Base-by-base conservation (phyloP, 1,284 basidiomycete genomes). In the Fistulinella cinereoalba region DNA sequence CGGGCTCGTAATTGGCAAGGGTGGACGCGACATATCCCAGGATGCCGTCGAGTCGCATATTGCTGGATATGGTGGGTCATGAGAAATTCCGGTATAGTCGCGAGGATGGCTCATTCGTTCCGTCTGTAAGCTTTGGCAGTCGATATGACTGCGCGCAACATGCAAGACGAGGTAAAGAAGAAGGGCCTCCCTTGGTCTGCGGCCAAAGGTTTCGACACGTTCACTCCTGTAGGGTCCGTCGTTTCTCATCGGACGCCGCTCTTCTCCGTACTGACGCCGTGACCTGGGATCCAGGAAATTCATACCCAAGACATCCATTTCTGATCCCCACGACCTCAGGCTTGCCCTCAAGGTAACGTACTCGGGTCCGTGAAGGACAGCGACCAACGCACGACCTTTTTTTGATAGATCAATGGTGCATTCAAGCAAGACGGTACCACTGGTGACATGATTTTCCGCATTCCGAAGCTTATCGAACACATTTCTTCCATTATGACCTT, bases 401-500 rank as follows among this genome's bases (percentile, higher is more conserved):
- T 10, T 9, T 47, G 55, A 37, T 57, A 91, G 83, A 81, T 98
- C 64, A 94, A 98, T 60, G 92, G 84, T 39, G 67, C 76, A 31
- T 71, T 81, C 50, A 93, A 89, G 67, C 96, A 99, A 67, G 76
- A 88, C 50, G 96, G 93, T 4, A 81, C 77, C 28, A 95, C 95
- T 2, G 67, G 72, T 22, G 88, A 96, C 66, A 97, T 99, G 96
- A 89, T 98, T 53, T 96, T 96, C 74, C 76, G 77, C 37, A 92
- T 99, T 37, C 92, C 95, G 1, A 75, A 81, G n/a, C 77, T 99
- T 44, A 88, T 99, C 56, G 81, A 89, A 56, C 93, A 97, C 61
- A 80, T 97, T 39, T 95, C 93, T 3, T 88, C 88, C 15, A 97
- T 99, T 68, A 98, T 98, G 94, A 86, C 85, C 1, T 77, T 98